Base-by-base conservation (phyloP, 192 early-diverging fungal genomes). In the Coemansia sp. region DNA sequence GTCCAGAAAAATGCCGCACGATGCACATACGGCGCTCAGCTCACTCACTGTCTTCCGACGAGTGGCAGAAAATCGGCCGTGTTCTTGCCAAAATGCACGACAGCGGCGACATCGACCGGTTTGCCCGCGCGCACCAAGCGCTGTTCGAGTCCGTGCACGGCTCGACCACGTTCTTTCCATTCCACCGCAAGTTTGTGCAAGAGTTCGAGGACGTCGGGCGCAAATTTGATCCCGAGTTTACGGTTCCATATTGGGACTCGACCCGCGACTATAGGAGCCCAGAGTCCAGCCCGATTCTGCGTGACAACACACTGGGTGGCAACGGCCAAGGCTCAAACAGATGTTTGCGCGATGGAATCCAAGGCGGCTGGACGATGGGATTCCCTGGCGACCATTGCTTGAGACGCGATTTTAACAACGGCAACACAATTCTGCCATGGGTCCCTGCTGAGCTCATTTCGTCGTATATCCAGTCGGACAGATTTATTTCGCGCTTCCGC, bases 111-210 rank as follows among this genome's bases (percentile, higher is more conserved):
- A 65, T 81, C 34, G 73, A 71, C 21, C 66, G 73, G 28, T 81
- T 75, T 36, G 78, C 69, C 21, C 44, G 60, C 14, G 60, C 74
- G 3, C 78, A 81, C 44, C 59, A 75, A n/a, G 48, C 49, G 0
- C 57, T 75, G 9, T 81, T 81, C 38, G 60, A 69, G 46, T 26
- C 56, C 1, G 78, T 81, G 31, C 78, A 81, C 21, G 78, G 78
- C 40, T 54, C 62, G 9, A 64, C 78, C 2, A 67, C 74, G 1
- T 83, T 83, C 55, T 74, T 80, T 40, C 72, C 77, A 20, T 83
- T 75, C 65, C 82, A 83, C 55, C 69, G 82, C 10, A 69, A 73
- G 57, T 83, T 83, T 47, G 65, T 80, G 34, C 62, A 73, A 6
- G 82, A 83, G 44, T 72, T 83, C 48, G 82, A 83, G 48, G 63